Evolutionary conservation across 805 yeast genomes (phyloP), one percentile per base, ranked within the genome.

Genomic region (Komagataella pastoris): DNA sequence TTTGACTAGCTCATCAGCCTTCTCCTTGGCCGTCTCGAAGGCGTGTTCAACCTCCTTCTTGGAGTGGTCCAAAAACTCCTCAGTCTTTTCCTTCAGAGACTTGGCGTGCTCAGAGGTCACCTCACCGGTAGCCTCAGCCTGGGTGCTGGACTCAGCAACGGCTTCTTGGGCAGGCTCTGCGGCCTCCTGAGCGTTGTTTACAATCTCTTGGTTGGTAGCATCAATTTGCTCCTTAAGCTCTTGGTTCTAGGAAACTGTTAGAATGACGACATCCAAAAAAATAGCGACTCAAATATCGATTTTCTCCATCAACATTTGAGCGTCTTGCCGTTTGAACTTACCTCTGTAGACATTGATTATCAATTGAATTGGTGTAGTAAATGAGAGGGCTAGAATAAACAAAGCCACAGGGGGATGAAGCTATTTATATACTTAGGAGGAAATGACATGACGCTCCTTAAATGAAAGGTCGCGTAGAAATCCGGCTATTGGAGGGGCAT

Each of bases 101-200:
- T 17, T 46, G 40, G 46, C 50, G 36, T 36, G 14, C 51, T 52
- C 45, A 40, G 47, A 53, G 17, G 57, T 49, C 44, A 58, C 57
- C 23, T 56, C 61, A 43, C 57, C 50, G 53, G 61, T 58, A 19
- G 59, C 51, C 18, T 54, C 50, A 7, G 40, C 51, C 23, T 48
- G 43, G 21, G 40, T 45, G 45, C 45, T 36, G 23, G 51, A 36
- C 17, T 40, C 49, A 7, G 30, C 52, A 40, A 49, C 40, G 17
- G 51, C 17, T 17, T 21, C 45, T 14, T 7, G 4, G 17, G 18
- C 36, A n/a, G 21, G 24, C 5, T 17, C 48, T 17, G 21, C 47
- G 18, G 47, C 47, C 47, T 44, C 47, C 21, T 44, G 12, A n/a
- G 47, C 47, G 17, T 17, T 18, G 18, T 47, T 24, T 14, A 47